Evolutionary conservation across 192 early-diverging fungal species (phyloP), one percentile per base, ranked within the genome.

Genomic region (Dispira simplex): DNA sequence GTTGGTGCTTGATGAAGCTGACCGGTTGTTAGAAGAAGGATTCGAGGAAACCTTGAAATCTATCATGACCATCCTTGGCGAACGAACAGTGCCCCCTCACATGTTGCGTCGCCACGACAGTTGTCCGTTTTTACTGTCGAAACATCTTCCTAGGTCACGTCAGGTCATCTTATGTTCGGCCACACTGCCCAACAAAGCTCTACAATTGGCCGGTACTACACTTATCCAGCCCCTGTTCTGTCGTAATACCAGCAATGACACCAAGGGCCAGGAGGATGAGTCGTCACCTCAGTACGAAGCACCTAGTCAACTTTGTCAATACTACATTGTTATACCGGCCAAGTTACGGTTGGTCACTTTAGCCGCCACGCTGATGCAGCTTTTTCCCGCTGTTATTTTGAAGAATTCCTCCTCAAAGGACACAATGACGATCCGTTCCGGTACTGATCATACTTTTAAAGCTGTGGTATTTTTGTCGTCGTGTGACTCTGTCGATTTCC

Each of bases 1-100:
- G 97, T 68, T 99, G 27, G 90, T 99, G 3, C 75, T 99, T 26
- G 97, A 99, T 74, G 97, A 99, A 73, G 97, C 95, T 11, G 97
- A 99, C 79, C 81, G 91, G 13, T 77, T 99, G 65, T 75, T 99
- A 63, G 93, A 99, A 64, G 81, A 96, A 16, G 97, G 97, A 1
- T 98, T 91, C 59, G 86, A 89, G 58, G 85, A 89, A 63, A 85
- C 85, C 18, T 73, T 91, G 64, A 78, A 79, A 46, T 73, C 79
- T 45, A 91, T 89, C 48, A 67, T 89, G 65, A 73, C 78, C 57
- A 68, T 88, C 48, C 67, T 91, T 43, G 81, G 78, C 67, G 77
- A 78, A 11, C 71, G 77, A 43, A 75, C 73, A 13, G 70, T 39
- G 32, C 32, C 32, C 1, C 32, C 32, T 39, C 32, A 39, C 32